A percentile compares a stretch with the other conserved stretches of the same genome.
Evolutionary conservation across 768 basidiomycete genomes (phyloP).

Genomic region (Xerocomellus dryophilus): DNA sequence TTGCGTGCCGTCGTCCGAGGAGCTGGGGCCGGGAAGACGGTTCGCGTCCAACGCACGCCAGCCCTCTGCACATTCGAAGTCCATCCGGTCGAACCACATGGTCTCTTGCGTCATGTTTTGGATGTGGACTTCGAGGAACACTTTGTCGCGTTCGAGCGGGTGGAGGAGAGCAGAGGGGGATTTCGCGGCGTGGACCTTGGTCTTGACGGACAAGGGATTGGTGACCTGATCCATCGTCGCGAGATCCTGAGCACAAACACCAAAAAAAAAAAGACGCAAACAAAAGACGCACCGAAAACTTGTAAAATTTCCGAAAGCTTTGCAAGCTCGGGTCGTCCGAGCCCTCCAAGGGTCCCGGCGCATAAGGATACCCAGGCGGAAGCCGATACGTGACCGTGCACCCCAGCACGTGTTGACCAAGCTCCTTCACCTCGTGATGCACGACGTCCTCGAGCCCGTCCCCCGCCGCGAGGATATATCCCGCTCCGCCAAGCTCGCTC

Average conservation of each 20-base stretch:
- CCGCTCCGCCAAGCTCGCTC: conserved; percentile 59
- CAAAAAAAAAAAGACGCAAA: conserved; percentile 19
- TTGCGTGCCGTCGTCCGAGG: conserved; percentile 7
- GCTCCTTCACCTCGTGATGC: conserved; percentile 88
- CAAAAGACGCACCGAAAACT: conserved; percentile 85
- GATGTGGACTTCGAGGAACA: conserved; percentile 90
- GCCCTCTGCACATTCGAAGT: conserved; percentile 67
- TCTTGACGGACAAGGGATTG: conserved; percentile 94
- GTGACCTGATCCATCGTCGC: conserved; percentile 55
- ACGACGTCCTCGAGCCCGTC: conserved; percentile 68
- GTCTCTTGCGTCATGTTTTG: conserved; percentile 81
- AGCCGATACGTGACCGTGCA: conserved; percentile 83
- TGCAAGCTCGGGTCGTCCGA: conserved; percentile 54
- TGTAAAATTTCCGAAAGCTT: conserved; percentile 86
- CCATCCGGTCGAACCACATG: conserved; percentile 79
- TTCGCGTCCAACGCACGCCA: conserved; percentile 64
- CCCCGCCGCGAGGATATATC: conserved; percentile 47
- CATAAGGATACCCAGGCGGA: conserved; percentile 52
- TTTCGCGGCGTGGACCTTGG: conserved; percentile 78
- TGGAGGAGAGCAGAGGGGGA: conserved; percentile 71
- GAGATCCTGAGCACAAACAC: not conserved
- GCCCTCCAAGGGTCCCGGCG: conserved; percentile 49
- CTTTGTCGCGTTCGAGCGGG: conserved; percentile 64
- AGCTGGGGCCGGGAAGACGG: conserved; percentile 17
- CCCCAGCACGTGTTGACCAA: conserved; percentile 86